Conservation (phyloP, 805 yeast genomes). For the Candida corydali region DNA sequence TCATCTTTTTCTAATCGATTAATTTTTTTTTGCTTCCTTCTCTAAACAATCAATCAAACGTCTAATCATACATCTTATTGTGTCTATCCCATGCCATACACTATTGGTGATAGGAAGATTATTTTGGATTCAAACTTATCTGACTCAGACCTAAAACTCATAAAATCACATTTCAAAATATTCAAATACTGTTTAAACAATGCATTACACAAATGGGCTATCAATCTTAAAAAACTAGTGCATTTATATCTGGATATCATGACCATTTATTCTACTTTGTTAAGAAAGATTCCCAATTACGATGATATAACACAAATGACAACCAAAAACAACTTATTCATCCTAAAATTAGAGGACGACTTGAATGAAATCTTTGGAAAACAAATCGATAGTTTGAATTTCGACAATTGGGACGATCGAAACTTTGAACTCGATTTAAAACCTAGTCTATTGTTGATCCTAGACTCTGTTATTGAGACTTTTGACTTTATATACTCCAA, state of each 20-base stretch:
- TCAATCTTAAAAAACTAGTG: constrained; percentile 26
- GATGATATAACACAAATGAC: constrained; percentile 38
- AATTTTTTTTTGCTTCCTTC: neutral
- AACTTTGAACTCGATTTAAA: constrained; percentile 23
- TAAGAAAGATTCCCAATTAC: constrained; percentile 35
- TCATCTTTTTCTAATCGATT: too few relatives aligned
- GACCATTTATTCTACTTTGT: constrained; percentile 36
- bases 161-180: constrained; percentile 24
- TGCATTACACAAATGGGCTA: constrained; percentile 21
- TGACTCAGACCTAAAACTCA: constrained; percentile 22
- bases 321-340: constrained; percentile 14
- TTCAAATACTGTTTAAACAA: constrained; percentile 33
- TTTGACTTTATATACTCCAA: constrained; percentile 19
- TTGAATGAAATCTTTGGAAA: constrained; percentile 25
- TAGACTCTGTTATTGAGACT: constrained; percentile 14
- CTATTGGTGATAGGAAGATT: constrained; percentile 32
- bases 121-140: constrained; percentile 16
- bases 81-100: constrained; percentile 29
- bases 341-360: constrained; percentile 27
- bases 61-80: too few relatives aligned
- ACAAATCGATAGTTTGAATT: neutral
- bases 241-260: constrained; percentile 35
- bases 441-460: constrained; percentile 15
- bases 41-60: too few relatives aligned
- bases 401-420: constrained; percentile 21